Percentiles rank a stretch among this genome's conserved stretches.
Conservation (phyloP, 176 grass and related monocot species). For the Pontederia crassipes region DNA sequence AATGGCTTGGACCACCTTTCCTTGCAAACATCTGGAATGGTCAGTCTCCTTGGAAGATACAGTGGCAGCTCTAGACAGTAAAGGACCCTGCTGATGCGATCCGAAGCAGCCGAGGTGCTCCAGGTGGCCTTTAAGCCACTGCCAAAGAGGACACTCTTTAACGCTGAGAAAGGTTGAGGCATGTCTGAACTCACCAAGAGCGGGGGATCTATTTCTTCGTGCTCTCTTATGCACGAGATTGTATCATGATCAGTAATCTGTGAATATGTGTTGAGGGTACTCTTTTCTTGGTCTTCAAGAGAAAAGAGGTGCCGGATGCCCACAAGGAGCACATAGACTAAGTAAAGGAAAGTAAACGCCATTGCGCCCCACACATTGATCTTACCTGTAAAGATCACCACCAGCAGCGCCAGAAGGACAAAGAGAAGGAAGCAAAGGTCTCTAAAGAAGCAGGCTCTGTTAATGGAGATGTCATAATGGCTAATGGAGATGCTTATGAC, state of each 20-base stretch:
- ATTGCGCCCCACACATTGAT: constrained; percentile 33
- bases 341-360: constrained; percentile 50
- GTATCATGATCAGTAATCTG: constrained; percentile 10
- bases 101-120: background rate
- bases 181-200: constrained; percentile 9
- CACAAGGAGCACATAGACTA: constrained; percentile 53
- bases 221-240: background rate
- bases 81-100: background rate
- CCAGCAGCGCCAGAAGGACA: constrained; percentile 20
- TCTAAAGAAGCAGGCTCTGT: constrained; percentile 39
- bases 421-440: constrained; percentile 44
- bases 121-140: background rate
- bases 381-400: constrained; percentile 34
- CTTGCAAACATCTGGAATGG: constrained; percentile 51
- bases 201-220: constrained; percentile 18
- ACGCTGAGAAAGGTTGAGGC: background rate
- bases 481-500: constrained; percentile 36
- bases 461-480: constrained; percentile 10
- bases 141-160: background rate
- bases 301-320: constrained; percentile 23
- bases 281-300: constrained; percentile 9
- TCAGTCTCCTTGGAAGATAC: constrained; percentile 42
- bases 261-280: background rate
- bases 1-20: constrained; percentile 55
- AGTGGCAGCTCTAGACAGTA: constrained; percentile 32